Conservation (phyloP, 2,329 filamentous ascomycete genomes). For the Ceratocystis cubensis region DNA sequence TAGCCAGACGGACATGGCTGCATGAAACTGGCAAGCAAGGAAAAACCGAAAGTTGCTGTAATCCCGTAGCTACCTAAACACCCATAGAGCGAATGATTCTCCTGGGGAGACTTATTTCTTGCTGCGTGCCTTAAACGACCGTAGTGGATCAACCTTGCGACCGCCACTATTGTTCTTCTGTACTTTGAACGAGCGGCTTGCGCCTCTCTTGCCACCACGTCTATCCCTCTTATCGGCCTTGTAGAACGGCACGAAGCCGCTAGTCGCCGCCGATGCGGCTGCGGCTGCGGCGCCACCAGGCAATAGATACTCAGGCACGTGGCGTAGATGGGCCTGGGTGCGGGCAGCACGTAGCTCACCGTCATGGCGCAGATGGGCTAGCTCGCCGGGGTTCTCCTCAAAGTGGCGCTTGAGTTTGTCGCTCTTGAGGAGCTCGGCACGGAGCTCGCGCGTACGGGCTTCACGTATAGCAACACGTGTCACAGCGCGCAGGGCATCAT, state of each 20-base stretch:
- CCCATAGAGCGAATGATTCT: background rate
- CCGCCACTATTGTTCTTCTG: constrained; percentile 34
- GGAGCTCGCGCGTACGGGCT: constrained; percentile 74
- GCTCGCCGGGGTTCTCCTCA: constrained; percentile 86
- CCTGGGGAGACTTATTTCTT: constrained; percentile 3
- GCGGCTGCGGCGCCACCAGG: constrained; percentile 62
- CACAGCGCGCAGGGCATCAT: constrained; percentile 79
- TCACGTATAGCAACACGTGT: constrained; percentile 83
- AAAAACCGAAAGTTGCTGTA: background rate
- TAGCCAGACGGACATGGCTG: no score
- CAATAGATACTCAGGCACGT: constrained; percentile 87
- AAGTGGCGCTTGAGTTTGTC: constrained; percentile 94
- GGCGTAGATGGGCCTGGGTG: constrained; percentile 79
- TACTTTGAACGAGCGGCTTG: constrained; percentile 33
- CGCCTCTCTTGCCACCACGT: constrained; percentile 29
- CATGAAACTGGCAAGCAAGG: background rate
- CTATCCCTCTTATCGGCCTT: constrained; percentile 38
- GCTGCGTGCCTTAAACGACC: constrained; percentile 63
- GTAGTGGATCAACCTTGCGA: constrained; percentile 64
- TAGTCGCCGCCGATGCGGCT: constrained; percentile 47
- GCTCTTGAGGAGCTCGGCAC: constrained; percentile 80
- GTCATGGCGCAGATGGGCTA: constrained; percentile 80
- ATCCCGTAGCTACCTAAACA: background rate
- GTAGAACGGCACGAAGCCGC: constrained; percentile 64
- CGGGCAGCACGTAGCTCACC: constrained; percentile 71